Conservation (phyloP, 441 rosid species). For the Breynia disticha region DNA sequence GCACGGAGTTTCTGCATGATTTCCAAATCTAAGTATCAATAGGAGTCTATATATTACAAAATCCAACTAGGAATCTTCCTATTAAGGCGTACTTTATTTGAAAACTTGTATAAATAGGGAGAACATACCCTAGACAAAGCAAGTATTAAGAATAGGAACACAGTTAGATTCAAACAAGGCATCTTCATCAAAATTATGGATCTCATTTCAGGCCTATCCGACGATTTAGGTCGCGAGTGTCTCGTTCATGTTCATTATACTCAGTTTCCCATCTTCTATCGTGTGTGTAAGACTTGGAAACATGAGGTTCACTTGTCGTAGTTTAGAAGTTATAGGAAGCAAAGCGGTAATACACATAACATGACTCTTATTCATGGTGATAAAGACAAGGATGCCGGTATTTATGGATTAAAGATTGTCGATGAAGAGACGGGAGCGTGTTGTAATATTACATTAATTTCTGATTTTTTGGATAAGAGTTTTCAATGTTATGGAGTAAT, state of each 20-base stretch:
- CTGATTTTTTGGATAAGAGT: too few species aligned
- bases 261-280: conserved; percentile 13
- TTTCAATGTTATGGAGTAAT: conserved; percentile 46
- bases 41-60: too few species aligned
- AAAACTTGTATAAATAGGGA: too few species aligned
- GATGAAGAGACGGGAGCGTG: too few species aligned
- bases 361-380: conserved; percentile 44
- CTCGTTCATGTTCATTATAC: conserved; percentile 23
- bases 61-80: too few species aligned
- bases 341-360: conserved; percentile 24
- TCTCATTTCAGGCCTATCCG: conserved; percentile 28
- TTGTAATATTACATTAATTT: too few species aligned
- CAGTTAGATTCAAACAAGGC: too few species aligned
- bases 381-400: conserved; percentile 23
- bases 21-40: too few species aligned
- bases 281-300: conserved; percentile 33
- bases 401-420: conserved; percentile 29
- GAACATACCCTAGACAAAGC: too few species aligned
- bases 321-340: conserved; percentile 20
- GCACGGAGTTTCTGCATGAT: too few species aligned
- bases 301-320: conserved; percentile 21
- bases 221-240: conserved; percentile 32
- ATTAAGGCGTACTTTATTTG: too few species aligned
- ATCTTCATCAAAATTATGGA: conserved; percentile 12
- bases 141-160: too few species aligned